Percentiles rank a stretch among this genome's conserved stretches.
phyloP scores from a whole-genome alignment of 306 rosid species.

The Vachellia collinsii region DNA sequence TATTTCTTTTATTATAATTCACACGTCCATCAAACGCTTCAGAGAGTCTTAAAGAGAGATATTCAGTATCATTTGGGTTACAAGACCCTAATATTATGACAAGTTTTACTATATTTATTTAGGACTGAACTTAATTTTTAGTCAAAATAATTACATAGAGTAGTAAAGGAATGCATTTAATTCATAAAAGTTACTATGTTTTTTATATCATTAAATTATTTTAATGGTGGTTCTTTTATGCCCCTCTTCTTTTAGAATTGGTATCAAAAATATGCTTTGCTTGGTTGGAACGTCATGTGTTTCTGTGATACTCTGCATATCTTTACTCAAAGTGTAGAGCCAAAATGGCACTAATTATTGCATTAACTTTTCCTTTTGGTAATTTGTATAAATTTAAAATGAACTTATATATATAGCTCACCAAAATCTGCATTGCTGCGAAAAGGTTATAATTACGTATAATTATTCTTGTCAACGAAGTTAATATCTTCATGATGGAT shows the following conservation, averaged over 20 bases:
- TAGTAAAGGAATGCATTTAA: not conserved
- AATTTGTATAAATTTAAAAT: not conserved
- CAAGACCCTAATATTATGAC: too few species aligned
- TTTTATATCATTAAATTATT: not conserved
- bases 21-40: too few species aligned
- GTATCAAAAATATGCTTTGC: not conserved
- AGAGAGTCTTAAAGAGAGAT: too few species aligned
- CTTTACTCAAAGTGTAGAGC: slow-evolving; percentile 21
- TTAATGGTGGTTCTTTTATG: not conserved
- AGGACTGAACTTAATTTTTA: not conserved
- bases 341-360: not conserved
- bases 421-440: not conserved
- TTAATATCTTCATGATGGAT: not conserved
- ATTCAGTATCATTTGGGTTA: too few species aligned
- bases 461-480: slow-evolving; percentile 37
- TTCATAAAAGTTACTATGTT: not conserved
- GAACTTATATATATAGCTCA: not conserved
- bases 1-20: too few species aligned
- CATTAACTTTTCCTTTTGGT: not conserved
- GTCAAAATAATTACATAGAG: not conserved
- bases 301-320: not conserved
- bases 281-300: not conserved
- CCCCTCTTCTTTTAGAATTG: not conserved
- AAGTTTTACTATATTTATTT: too few species aligned
- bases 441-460: slow-evolving; percentile 12